These are phyloP conservation scores for Lenwebbia sp. DNA, from an alignment of 345 rosid genomes.

Conservation along the genomic window DNA sequence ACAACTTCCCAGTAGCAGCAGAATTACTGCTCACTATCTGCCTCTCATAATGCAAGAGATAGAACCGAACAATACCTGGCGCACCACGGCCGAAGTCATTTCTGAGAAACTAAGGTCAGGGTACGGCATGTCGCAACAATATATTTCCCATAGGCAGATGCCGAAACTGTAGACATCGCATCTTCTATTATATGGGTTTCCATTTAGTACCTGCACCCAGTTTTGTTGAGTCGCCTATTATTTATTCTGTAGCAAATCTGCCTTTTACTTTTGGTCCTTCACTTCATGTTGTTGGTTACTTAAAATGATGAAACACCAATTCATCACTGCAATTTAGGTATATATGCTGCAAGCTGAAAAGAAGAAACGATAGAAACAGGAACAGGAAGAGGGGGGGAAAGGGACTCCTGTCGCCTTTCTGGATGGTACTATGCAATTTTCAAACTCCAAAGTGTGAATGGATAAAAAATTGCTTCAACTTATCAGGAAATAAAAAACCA, in stretches of 20 bases:
- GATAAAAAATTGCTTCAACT: not conserved
- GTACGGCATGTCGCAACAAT: conserved; percentile 99
- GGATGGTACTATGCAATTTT: not conserved
- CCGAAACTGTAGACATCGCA: conserved; percentile 98
- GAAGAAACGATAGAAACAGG: not conserved
- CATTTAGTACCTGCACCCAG: conserved; percentile 79
- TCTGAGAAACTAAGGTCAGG: conserved; percentile 93
- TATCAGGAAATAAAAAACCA: not conserved
- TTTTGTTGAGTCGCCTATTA: not conserved
- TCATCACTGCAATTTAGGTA: not conserved
- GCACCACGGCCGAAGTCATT: conserved; percentile 94
- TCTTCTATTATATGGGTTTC: conserved; percentile 88
- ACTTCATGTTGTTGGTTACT: not conserved
- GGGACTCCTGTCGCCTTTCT: not conserved
- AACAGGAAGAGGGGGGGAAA: not conserved
- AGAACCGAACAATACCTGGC: conserved; percentile 39
- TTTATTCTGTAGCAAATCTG: not conserved
- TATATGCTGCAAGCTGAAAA: not conserved
- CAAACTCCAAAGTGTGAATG: not conserved
- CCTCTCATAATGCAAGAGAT: not conserved
- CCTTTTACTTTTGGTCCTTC: not conserved
- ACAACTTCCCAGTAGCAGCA: not conserved
- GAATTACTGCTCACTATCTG: not conserved
- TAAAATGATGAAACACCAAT: not conserved
- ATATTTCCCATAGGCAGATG: conserved; percentile 95